Percentiles rank a stretch among this genome's conserved stretches.
These are phyloP conservation scores for Collariella sp. DNA, from an alignment of 495 filamentous ascomycete species.

Conservation along the genomic window DNA sequence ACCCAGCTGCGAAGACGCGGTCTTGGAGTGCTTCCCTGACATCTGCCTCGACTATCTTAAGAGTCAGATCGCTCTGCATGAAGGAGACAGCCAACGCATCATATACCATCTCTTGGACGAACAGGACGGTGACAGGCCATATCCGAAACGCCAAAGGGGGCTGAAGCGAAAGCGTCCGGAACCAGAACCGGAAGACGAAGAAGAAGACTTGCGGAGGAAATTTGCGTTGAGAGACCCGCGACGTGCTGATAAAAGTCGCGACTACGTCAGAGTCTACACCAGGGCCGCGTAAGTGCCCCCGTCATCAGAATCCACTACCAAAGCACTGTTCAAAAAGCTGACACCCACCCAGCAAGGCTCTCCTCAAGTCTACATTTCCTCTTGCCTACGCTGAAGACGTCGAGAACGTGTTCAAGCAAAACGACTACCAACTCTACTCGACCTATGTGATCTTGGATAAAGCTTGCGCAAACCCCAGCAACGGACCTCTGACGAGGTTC, in stretches of 20 bases:
- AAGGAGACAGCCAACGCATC: conserved; percentile 14
- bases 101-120: conserved; percentile 26
- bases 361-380: conserved; percentile 24
- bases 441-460: conserved; percentile 27
- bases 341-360: conserved; percentile 9
- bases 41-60: conserved; percentile 30
- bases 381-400: conserved; percentile 16
- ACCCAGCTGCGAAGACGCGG: conserved; percentile 15
- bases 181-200: conserved; percentile 9
- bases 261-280: conserved; percentile 11
- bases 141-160: conserved; percentile 22
- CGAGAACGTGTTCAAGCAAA: conserved; percentile 4
- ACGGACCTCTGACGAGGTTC: conserved; percentile 7
- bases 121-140: conserved; percentile 25
- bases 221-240: neutral
- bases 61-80: conserved; percentile 4
- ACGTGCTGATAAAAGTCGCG: neutral
- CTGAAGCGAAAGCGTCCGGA: conserved; percentile 32
- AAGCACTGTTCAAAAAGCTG: neutral
- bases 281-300: conserved; percentile 11
- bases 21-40: conserved; percentile 31
- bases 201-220: conserved; percentile 7
- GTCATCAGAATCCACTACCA: too few relatives aligned
- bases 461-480: neutral
- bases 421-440: conserved; percentile 21